phyloP scores from a whole-genome alignment of 768 basidiomycete genomes.

The Coprinopsis sp. region DNA sequence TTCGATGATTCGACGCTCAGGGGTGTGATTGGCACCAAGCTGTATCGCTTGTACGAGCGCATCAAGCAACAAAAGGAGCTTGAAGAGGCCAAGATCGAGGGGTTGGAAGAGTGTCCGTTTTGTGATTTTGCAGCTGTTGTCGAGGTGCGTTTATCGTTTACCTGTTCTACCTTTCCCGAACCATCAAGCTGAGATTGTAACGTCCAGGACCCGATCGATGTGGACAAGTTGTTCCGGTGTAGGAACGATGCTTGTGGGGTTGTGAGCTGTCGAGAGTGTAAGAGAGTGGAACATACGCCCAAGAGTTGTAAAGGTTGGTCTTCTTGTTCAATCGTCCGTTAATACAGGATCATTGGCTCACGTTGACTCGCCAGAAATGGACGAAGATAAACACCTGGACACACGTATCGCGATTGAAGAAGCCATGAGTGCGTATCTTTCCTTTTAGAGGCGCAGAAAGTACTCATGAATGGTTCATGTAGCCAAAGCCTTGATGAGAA shows the following conservation, averaged over 20 bases:
- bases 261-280: constrained; percentile 77
- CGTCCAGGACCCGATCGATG: no score
- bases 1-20: constrained; percentile 68
- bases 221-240: constrained; percentile 59
- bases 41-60: constrained; percentile 60
- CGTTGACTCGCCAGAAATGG: no score
- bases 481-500: constrained; percentile 82
- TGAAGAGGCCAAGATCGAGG: constrained; percentile 70
- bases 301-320: constrained; percentile 70
- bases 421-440: constrained; percentile 70
- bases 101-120: constrained; percentile 85
- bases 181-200: no score
- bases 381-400: constrained; percentile 70
- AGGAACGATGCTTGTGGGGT: constrained; percentile 60
- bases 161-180: no score
- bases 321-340: neutral
- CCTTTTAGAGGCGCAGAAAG: constrained; percentile 4
- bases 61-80: constrained; percentile 54
- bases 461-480: constrained; percentile 6
- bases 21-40: constrained; percentile 62
- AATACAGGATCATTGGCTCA: no score
- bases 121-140: constrained; percentile 87
- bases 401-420: constrained; percentile 81
- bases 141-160: no score
- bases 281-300: constrained; percentile 79